Evolutionary conservation across 2,329 filamentous ascomycete genomes (phyloP), one percentile per base, ranked within the genome.

Genomic region (Colletotrichum cordylinicola): DNA sequence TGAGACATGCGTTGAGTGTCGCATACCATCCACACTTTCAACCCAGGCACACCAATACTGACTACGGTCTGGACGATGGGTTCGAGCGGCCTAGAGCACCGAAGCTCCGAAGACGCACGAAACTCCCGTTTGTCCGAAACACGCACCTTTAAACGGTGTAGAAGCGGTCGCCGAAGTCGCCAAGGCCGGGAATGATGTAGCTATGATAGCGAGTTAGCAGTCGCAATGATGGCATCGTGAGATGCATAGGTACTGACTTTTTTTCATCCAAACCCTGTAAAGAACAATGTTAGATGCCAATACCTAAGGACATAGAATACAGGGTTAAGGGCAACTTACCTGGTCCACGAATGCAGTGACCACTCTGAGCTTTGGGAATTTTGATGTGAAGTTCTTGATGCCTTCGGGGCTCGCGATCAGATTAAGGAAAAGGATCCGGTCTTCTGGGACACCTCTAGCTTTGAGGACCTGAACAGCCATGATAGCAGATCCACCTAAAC

Each of bases 381-480:
- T 94, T 81, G 94, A 91, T 12, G 96, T 95, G 85, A 99, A 98
- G 81, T 94, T 96, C 81, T 92, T 91, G 79, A 98, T 94, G 8
- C 97, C 97, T 82, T 98, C 94, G 0, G 97, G 97, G 83, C 96
- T 98, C n/a, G 97, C 96, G 82, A 99, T 98, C 77, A 99, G 88
- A 85, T 99, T 99, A 74, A 99, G 89, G 87, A 99, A 99, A 52
- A 98, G 88, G 77, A 99, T 99, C 74, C 95, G 94, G 79, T 98
- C 95, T 86, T 98, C 97, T 1, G 96, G 96, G 7, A 99, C 97
- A 37, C 97, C 97, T 78, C 95, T 93, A 52, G 93, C 93, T 83
- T 95, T 98, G 79, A 99, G 89, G 4, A 98, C 95, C 78, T 98
- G 95, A 21, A 98, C 96, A 35, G 97, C 97, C 95, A 99, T 98